Percentiles rank a stretch among this genome's conserved stretches.
These are phyloP conservation scores for Silene latifolia DNA, from an alignment of 148 eudicot genomes.

Conservation along the genomic window DNA sequence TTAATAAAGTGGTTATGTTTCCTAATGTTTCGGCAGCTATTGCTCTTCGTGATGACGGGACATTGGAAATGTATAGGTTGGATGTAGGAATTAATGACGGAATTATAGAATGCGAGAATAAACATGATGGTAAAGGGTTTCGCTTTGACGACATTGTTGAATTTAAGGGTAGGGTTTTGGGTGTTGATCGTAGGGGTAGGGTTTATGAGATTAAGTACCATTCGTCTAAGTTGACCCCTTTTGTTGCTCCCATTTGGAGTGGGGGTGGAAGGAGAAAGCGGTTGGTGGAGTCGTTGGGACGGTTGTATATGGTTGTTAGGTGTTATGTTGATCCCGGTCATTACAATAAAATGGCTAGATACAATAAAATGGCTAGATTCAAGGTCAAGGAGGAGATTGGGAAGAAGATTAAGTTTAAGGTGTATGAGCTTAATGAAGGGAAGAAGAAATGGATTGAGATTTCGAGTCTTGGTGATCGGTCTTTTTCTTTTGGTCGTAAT, in stretches of 20 bases:
- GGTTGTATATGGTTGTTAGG: not conserved
- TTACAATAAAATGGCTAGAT: not conserved
- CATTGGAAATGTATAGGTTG: conserved; percentile 17
- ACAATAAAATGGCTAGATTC: too few species aligned
- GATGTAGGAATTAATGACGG: not conserved
- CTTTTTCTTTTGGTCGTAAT: conserved; percentile 16
- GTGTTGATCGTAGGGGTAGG: conserved; percentile 21
- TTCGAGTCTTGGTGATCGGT: conserved; percentile 7
- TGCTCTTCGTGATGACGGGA: not conserved
- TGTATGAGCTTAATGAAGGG: conserved; percentile 3
- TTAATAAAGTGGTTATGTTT: conserved; percentile 8
- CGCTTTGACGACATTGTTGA: conserved; percentile 22
- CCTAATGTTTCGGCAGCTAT: not conserved
- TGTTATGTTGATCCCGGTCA: not conserved
- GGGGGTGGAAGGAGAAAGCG: conserved; percentile 20
- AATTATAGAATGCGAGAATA: not conserved
- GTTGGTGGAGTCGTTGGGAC: conserved; percentile 15
- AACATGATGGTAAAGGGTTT: conserved; percentile 22
- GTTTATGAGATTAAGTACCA: not conserved
- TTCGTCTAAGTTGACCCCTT: not conserved
- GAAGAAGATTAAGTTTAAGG: not conserved
- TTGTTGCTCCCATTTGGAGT: not conserved
- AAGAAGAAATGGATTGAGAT: conserved; percentile 8
- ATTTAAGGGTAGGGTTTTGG: conserved; percentile 12
- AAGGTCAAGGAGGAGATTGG: too few species aligned